phyloP scores from a whole-genome alignment of 495 filamentous ascomycete species.

The Chaetomium tenue region DNA sequence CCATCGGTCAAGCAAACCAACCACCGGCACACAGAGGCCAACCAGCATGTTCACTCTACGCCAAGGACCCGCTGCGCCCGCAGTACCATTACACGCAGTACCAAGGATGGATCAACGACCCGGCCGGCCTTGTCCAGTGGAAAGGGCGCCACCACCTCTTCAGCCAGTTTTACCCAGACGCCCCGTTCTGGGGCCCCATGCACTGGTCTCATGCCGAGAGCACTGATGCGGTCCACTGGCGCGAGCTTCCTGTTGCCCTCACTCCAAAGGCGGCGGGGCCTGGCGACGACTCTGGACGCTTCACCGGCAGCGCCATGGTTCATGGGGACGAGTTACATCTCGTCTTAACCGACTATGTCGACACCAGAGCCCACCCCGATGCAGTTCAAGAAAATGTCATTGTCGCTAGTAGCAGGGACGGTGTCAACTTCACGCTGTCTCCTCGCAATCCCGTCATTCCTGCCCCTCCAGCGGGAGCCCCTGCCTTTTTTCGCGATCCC shows the following conservation, averaged over 20 bases:
- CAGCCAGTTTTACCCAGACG: conserved; percentile 8
- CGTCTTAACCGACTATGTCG: conserved; percentile 7
- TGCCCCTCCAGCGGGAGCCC: neutral
- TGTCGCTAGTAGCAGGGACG: conserved; percentile 5
- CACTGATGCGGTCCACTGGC: conserved; percentile 12
- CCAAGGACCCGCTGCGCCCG: conserved; percentile 10
- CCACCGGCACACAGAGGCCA: neutral
- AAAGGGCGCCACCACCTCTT: conserved; percentile 12
- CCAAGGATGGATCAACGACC: conserved; percentile 17
- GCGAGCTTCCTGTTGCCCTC: conserved; percentile 9
- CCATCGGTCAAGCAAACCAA: conserved; percentile 12
- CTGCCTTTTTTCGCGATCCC: conserved; percentile 6
- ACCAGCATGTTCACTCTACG: neutral
- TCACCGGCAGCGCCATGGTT: conserved; percentile 10
- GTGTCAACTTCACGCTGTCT: conserved; percentile 4
- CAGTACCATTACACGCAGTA: conserved; percentile 15
- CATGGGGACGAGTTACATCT: neutral
- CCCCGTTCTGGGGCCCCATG: conserved; percentile 7
- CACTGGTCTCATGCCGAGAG: conserved; percentile 11
- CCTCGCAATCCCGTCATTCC: conserved; percentile 7
- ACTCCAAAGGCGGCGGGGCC: neutral
- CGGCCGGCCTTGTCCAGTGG: conserved; percentile 9
- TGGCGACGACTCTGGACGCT: conserved; percentile 3
- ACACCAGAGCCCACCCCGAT: neutral
- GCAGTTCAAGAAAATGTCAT: conserved; percentile 5